Base-by-base conservation (phyloP, 1,284 basidiomycete species). In the Megacollybia platyphylla region DNA sequence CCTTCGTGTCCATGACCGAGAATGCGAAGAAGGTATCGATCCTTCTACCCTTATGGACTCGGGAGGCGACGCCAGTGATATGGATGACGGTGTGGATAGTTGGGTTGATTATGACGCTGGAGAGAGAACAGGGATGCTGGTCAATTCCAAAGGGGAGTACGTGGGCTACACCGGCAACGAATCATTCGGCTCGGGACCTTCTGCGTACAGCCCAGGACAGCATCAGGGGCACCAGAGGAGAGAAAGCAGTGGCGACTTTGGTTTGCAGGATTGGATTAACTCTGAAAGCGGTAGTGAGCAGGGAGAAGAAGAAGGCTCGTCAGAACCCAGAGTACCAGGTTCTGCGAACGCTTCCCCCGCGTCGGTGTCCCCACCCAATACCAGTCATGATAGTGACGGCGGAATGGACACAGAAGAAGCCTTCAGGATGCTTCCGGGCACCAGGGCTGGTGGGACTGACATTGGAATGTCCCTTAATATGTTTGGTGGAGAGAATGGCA, bases 1-100 rank as follows among this genome's bases (percentile, higher is more conserved):
- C 54, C 54, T 80, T 44, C 76, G 86, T 45, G 87, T 85, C 32
- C 89, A 92, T 60, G 67, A 38, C 27, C 17, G 41, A 3, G 44
- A 92, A 60, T 67, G 36, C 24, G 32, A 41, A 4, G 44, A 30
- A 7, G 44, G 36, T 18, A 34, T 39, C 10, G 45, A 36, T 34
- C 27, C 39, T 66, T 48, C 67, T 74, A 42, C 61, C 61, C 30
- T 15, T 10, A 27, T 32, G 46, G 38, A 10, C 51, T 54, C 44
- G 57, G 55, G 36, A 42, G 51, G 30, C 51, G 44, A 40, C 50
- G 53, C 45, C 52, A 48, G 15, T 62, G 59, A 10, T 46, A 50
- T 47, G 48, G 48, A 15, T 13, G 45, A 36, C 53, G 43, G 31
- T 48, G 41, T 56, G 57, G 42, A 20, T 20, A 38, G 36, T 38